Evolutionary conservation across 805 yeast species (phyloP).

Genomic region (Zygoascus tannicola): DNA sequence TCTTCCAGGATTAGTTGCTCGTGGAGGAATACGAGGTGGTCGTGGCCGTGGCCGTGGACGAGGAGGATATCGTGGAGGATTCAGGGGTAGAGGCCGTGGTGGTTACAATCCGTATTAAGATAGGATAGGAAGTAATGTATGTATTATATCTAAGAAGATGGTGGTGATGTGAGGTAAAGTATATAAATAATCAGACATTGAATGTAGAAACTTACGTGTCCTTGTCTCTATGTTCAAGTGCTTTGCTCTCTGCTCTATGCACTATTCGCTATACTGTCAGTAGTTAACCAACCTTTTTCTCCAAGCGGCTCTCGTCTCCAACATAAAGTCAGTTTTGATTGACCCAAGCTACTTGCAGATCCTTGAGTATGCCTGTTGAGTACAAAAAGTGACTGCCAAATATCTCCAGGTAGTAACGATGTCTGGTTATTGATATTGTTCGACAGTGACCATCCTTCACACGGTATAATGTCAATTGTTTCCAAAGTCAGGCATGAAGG

Average conservation of each 20-base stretch:
- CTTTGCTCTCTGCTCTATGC: too few species aligned
- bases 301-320: slow-evolving; percentile 33
- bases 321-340: slow-evolving; percentile 17
- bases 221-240: too few species aligned
- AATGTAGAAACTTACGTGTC: too few species aligned
- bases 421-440: slow-evolving; percentile 9
- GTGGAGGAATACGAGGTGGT: slow-evolving; percentile 43
- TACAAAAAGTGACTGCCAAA: slow-evolving; percentile 22
- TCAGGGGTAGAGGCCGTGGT: slow-evolving; percentile 36
- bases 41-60: slow-evolving; percentile 35
- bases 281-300: slow-evolving; percentile 26
- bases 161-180: not conserved
- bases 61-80: slow-evolving; percentile 26
- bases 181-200: not conserved
- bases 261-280: slow-evolving; percentile 11
- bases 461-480: slow-evolving; percentile 20
- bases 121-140: too few species aligned
- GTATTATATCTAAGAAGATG: not conserved
- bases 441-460: slow-evolving; percentile 15
- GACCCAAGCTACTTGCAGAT: not conserved
- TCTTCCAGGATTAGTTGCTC: slow-evolving; percentile 60
- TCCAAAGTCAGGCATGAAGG: slow-evolving; percentile 23
- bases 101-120: slow-evolving; percentile 40
- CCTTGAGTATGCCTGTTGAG: slow-evolving; percentile 2
- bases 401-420: slow-evolving; percentile 23